Base-by-base conservation (phyloP, 805 yeast genomes). In the Yamadazyma laniorum region DNA sequence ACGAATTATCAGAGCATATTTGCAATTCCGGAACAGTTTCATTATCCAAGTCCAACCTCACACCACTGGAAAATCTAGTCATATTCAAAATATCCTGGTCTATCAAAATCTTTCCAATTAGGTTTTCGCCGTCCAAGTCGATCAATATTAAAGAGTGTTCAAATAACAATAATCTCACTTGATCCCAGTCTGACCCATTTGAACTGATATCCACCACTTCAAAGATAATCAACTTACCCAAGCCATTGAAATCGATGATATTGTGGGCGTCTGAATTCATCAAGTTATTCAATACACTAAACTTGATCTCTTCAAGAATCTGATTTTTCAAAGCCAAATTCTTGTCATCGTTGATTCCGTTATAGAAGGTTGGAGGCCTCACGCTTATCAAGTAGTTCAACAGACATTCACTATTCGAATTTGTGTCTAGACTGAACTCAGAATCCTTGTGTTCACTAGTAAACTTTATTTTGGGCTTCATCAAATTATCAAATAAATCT, bases 1-100 rank as follows among this genome's bases (percentile, higher is more conserved):
- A 49, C 7, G 52, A 47, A 25, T 61, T 61, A 5, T 40, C 43
- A 18, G 63, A 59, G 29, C 51, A 51, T 8, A 64, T 51, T 28
- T 61, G 63, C 5, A 76, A 40, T 48, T 75, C 79, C 0, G 80
- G 78, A 14, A 74, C 46, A 1, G 62, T 45, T 4, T 65, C 61
- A 30, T 67, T 67, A 23, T 65, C 61, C 31, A 74, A 56, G 40
- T 61, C 65, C 13, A 76, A 40, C 21, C 49, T 37, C 1, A 63
- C 38, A 9, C 50, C 50, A 40, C 47, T 46, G 8, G 36, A 47
- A 34, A 46, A 46, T 25, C 47, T 32, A 3, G 47, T 43, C 50
- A 65, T 48, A 13, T 60, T 50, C 29, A 57, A 33, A 39, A 74
- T 49, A 53, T 67, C 73, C 8, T 65, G 57, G 11, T 56, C 44